A percentile compares a stretch with the other conserved stretches of the same genome.
Evolutionary conservation across 1,284 basidiomycete species (phyloP).

Genomic region (Rhodotorula sp.): DNA sequence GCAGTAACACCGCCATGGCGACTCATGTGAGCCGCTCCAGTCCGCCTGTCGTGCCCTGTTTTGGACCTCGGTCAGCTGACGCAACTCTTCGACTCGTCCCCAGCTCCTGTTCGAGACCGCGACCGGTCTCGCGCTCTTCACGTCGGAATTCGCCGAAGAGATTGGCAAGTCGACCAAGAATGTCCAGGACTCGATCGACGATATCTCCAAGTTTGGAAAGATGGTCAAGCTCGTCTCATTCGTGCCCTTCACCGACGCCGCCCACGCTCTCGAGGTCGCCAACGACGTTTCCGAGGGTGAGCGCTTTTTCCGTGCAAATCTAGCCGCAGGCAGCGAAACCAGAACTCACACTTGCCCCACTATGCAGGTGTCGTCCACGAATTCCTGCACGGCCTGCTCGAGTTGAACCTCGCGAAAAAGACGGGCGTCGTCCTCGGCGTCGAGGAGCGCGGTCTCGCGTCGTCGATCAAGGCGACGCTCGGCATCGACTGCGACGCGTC

Average conservation of each 20-base stretch:
- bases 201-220: conserved; percentile 87
- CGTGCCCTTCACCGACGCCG: conserved; percentile 79
- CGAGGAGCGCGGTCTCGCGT: conserved; percentile 73
- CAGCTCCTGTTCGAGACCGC: conserved; percentile 94
- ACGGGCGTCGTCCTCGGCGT: conserved; percentile 77
- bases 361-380: conserved; percentile 76
- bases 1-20: conserved; percentile 17
- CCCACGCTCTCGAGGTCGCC: conserved; percentile 88
- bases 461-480: conserved; percentile 74
- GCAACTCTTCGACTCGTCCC: neutral
- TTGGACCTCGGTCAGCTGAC: no score
- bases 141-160: conserved; percentile 83
- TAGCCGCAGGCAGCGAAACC: neutral
- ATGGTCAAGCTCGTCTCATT: conserved; percentile 92
- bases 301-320: conserved; percentile 2
- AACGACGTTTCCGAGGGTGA: conserved; percentile 92
- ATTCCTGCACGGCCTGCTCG: conserved; percentile 79
- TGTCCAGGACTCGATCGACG: conserved; percentile 67
- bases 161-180: conserved; percentile 78
- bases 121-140: conserved; percentile 92
- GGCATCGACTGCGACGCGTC: conserved; percentile 81
- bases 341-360: neutral
- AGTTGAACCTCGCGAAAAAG: conserved; percentile 85
- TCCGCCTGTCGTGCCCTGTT: no score
- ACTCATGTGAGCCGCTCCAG: conserved; percentile 27